Evolutionary conservation across 2,329 filamentous ascomycete species (phyloP), one percentile per base, ranked within the genome.

Genomic region (Apiospora pterosperma): DNA sequence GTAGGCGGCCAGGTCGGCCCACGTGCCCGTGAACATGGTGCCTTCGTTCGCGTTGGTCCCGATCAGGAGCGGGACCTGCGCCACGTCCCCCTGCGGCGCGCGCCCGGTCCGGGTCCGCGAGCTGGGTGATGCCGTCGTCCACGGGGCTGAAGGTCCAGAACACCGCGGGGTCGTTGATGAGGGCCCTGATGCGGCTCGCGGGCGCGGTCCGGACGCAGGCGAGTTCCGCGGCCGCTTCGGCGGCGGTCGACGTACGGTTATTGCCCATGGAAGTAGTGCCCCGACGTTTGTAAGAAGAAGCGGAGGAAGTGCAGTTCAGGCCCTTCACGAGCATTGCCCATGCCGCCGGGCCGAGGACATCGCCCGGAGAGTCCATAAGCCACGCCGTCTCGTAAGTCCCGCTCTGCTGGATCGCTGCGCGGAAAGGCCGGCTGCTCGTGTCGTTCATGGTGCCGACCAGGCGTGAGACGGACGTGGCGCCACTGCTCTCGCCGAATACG

Each of bases 401-500:
- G 39, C 60, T 62, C 60, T 62, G 38, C 39, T 42, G 38, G 25
- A 84, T 79, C 63, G 75, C 82, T 3, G 79, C 83, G 0, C 75
- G 73, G 67, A 85, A 85, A 19, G 85, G 77, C 19, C 68, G 67
- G 41, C 82, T 79, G 66, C 82, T 72, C 19, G 39, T 38, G n/a
- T 80, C 80, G 23, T 76, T 75, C 36, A 79, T 79, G 0, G 82
- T 82, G 52, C 84, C 81, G 3, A 81, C 76, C 59, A 55, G 44
- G 5, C 31, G 21, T 14, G 36, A 36, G 4, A 63, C 48, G 6
- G 42, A 36, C 11, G 31, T 36, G 36, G 25, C 34, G 10, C 86
- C 85, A 0, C 86, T 84, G 0, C 80, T 83, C 68, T 85, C 80
- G 0, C 86, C 85, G 69, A 78, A 79, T 36, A 87, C 80, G 0